Conservation (phyloP, 106 monocot species). For the Dioscorea zingiberensis region DNA sequence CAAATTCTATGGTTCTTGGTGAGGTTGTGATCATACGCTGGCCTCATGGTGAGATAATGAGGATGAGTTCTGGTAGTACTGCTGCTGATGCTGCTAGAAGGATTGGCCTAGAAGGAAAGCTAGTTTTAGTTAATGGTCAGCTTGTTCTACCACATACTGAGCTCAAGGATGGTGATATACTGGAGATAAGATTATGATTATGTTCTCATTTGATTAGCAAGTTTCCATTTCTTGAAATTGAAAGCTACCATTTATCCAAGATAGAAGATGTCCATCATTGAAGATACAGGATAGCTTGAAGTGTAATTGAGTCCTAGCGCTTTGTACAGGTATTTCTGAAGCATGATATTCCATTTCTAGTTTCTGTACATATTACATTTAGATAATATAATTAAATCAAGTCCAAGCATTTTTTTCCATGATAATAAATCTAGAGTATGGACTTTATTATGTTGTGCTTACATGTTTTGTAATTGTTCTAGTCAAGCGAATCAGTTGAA, state of each 20-base stretch:
- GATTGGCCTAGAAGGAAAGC: constrained; percentile 68
- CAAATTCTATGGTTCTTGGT: constrained; percentile 16
- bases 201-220: neutral
- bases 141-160: constrained; percentile 67
- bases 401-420: too few species aligned
- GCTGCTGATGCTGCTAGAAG: constrained; percentile 79
- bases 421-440: too few species aligned
- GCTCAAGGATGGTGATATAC: constrained; percentile 93
- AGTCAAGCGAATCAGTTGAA: too few species aligned
- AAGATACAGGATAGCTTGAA: neutral
- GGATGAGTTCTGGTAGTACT: constrained; percentile 78
- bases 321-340: neutral
- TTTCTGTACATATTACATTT: neutral
- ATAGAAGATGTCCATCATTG: neutral
- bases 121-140: constrained; percentile 78
- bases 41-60: constrained; percentile 82
- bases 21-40: constrained; percentile 83
- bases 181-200: constrained; percentile 68
- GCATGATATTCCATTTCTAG: neutral
- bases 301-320: neutral
- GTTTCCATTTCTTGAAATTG: neutral
- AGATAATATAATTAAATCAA: neutral
- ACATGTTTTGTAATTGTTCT: too few species aligned
- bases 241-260: neutral
- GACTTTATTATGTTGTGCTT: too few species aligned